Percentiles rank a stretch among this genome's conserved stretches.
Evolutionary conservation across 495 filamentous ascomycete species (phyloP).

Genomic region (Penicillium canescens): DNA sequence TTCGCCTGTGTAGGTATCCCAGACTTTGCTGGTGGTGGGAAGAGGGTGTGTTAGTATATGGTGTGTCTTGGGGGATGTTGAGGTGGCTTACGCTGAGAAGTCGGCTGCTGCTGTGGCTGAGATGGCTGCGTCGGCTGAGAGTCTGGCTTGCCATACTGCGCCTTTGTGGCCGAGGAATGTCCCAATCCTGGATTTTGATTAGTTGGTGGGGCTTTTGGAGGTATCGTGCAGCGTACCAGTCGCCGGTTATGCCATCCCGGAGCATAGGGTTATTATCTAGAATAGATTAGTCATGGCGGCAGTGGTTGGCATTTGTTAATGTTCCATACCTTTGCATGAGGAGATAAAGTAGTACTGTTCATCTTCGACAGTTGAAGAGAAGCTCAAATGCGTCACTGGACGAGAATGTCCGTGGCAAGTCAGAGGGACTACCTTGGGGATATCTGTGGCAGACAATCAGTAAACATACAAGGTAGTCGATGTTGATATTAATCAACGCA

Average conservation of each 20-base stretch:
- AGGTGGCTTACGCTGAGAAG: conserved; percentile 77
- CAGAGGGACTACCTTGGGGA: conserved; percentile 78
- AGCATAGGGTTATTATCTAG: conserved; percentile 97
- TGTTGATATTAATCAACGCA: not conserved
- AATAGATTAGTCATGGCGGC: not conserved
- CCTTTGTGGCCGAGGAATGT: conserved; percentile 98
- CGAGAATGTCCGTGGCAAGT: conserved; percentile 98
- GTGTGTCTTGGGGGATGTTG: not conserved
- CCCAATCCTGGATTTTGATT: conserved; percentile 68
- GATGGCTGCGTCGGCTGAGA: conserved; percentile 83
- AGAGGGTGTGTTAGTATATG: conserved; percentile 1
- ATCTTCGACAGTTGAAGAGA: conserved; percentile 83
- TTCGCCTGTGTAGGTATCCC: conserved; percentile 95
- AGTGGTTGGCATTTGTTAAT: not conserved
- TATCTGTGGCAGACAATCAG: conserved; percentile 38
- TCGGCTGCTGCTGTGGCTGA: conserved; percentile 94
- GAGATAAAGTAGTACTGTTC: conserved; percentile 93
- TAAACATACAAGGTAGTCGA: not conserved
- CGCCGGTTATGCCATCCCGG: conserved; percentile 91
- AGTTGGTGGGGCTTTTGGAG: not conserved
- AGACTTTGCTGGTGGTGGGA: conserved; percentile 68
- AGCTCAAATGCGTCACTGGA: conserved; percentile 91
- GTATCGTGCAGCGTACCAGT: conserved; percentile 62
- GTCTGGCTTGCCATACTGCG: conserved; percentile 90
- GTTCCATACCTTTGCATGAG: conserved; percentile 84